A percentile compares a stretch with the other conserved stretches of the same genome.
Evolutionary conservation across 352 stramenopile species (phyloP).

Genomic region (Paralagenidium karlingii): DNA sequence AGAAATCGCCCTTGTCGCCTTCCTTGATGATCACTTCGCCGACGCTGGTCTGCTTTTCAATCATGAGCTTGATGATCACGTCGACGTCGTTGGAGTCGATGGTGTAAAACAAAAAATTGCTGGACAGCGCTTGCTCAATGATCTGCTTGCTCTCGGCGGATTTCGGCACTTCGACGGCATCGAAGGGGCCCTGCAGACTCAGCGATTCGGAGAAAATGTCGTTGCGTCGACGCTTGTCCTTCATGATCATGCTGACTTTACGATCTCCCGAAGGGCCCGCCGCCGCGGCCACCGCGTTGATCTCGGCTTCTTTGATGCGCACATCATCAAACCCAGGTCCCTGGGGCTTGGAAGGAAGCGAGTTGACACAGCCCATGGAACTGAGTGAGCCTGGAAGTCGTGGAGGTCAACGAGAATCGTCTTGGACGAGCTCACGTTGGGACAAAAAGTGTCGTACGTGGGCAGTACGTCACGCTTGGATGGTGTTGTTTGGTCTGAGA

Average conservation of each 20-base stretch:
- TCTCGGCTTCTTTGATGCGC: no score
- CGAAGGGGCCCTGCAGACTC: slow-evolving; percentile 34
- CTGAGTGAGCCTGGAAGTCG: no score
- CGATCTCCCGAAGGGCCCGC: slow-evolving; percentile 11
- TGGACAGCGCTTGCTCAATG: slow-evolving; percentile 45
- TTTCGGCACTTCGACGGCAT: slow-evolving; percentile 22
- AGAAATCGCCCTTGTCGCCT: slow-evolving; percentile 58
- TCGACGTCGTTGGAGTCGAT: slow-evolving; percentile 37
- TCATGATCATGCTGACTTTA: slow-evolving; percentile 46
- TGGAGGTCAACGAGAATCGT: no score
- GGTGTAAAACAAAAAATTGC: slow-evolving; percentile 56
- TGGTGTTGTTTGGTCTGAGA: no score
- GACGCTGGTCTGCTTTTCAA: slow-evolving; percentile 18
- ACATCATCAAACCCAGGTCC: no score
- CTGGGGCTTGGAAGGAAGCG: slow-evolving; percentile 25
- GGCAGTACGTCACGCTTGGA: no score
- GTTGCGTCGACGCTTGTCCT: slow-evolving; percentile 48
- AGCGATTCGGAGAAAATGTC: slow-evolving; percentile 70
- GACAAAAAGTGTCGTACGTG: no score
- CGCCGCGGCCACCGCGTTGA: slow-evolving; percentile 24
- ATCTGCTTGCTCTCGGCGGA: slow-evolving; percentile 20
- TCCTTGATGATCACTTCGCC: slow-evolving; percentile 45
- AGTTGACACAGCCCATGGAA: slow-evolving; percentile 54
- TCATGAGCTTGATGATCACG: slow-evolving; percentile 38
- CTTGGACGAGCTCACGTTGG: no score